These are phyloP conservation scores for Talaromyces sp. DNA, from an alignment of 2,329 filamentous ascomycete genomes.

Conservation along the genomic window DNA sequence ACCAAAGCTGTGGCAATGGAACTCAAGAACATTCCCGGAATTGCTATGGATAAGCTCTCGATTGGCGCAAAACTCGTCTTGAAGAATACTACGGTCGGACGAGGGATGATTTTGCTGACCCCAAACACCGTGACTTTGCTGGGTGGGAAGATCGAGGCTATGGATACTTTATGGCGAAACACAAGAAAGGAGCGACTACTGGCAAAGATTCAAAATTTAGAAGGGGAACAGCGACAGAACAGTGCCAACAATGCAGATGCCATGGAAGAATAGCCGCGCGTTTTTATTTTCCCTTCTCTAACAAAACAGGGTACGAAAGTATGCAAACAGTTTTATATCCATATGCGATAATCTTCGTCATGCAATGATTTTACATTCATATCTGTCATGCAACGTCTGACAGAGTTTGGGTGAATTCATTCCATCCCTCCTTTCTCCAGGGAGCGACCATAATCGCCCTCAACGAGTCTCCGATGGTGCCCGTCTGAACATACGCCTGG, in stretches of 20 bases:
- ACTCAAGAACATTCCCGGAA: constrained; percentile 57
- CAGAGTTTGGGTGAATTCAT: constrained; percentile 32
- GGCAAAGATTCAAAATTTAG: constrained; percentile 47
- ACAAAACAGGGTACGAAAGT: not conserved
- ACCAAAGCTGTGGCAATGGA: constrained; percentile 68
- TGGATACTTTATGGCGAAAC: constrained; percentile 73
- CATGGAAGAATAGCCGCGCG: constrained; percentile 6
- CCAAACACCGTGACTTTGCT: constrained; percentile 63
- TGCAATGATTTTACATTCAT: not conserved
- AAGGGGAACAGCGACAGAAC: constrained; percentile 4
- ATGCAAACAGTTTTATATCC: not conserved
- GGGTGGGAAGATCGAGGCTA: constrained; percentile 79
- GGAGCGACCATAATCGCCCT: constrained; percentile 74
- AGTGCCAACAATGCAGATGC: constrained; percentile 29
- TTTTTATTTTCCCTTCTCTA: not conserved
- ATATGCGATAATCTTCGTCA: not conserved
- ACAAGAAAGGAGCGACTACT: constrained; percentile 66
- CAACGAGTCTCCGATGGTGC: constrained; percentile 68
- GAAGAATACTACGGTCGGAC: constrained; percentile 57
- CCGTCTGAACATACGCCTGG: constrained; percentile 68
- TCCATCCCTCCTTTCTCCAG: constrained; percentile 67
- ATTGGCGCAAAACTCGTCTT: constrained; percentile 83
- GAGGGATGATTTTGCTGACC: constrained; percentile 75
- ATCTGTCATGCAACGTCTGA: constrained; percentile 17
- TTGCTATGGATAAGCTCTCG: constrained; percentile 55